Evolutionary conservation across 805 yeast species (phyloP).

Genomic region (Yarrowia sp.): DNA sequence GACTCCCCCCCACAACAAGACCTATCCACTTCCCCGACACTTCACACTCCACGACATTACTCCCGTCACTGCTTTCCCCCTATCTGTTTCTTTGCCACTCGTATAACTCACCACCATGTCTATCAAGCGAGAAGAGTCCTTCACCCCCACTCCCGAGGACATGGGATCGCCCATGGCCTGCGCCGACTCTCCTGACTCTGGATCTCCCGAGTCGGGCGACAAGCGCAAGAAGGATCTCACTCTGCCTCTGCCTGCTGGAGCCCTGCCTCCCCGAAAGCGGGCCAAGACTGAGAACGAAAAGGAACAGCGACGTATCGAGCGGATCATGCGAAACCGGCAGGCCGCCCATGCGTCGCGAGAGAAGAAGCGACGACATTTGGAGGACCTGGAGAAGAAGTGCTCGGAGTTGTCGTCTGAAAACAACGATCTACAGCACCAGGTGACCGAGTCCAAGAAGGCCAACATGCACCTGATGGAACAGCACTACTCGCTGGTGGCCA

Average conservation of each 20-base stretch:
- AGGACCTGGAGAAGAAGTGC: slow-evolving; percentile 71
- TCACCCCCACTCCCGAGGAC: slow-evolving; percentile 36
- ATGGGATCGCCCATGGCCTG: slow-evolving; percentile 4
- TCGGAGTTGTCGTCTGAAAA: slow-evolving; percentile 46
- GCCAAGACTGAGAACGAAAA: slow-evolving; percentile 97
- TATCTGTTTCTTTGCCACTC: slow-evolving; percentile 14
- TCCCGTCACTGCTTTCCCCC: not conserved
- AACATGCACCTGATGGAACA: slow-evolving; percentile 43
- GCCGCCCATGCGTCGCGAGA: slow-evolving; percentile 98
- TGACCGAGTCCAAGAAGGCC: slow-evolving; percentile 41
- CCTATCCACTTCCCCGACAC: not conserved
- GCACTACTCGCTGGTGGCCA: slow-evolving; percentile 42
- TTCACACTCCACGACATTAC: not conserved
- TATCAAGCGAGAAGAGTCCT: slow-evolving; percentile 36
- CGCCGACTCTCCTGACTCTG: slow-evolving; percentile 4
- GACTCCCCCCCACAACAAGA: no score
- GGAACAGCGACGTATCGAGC: slow-evolving; percentile 92
- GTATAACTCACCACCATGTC: not conserved
- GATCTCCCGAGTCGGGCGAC: slow-evolving; percentile 23
- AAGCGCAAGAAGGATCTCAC: slow-evolving; percentile 49
- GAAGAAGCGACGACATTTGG: slow-evolving; percentile 91
- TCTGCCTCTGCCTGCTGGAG: slow-evolving; percentile 51
- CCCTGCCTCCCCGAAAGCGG: slow-evolving; percentile 92
- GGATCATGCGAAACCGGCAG: slow-evolving; percentile 90
- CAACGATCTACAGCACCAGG: slow-evolving; percentile 44